phyloP scores from a whole-genome alignment of 179 eudicot genomes.

The Beta macrorhiza region DNA sequence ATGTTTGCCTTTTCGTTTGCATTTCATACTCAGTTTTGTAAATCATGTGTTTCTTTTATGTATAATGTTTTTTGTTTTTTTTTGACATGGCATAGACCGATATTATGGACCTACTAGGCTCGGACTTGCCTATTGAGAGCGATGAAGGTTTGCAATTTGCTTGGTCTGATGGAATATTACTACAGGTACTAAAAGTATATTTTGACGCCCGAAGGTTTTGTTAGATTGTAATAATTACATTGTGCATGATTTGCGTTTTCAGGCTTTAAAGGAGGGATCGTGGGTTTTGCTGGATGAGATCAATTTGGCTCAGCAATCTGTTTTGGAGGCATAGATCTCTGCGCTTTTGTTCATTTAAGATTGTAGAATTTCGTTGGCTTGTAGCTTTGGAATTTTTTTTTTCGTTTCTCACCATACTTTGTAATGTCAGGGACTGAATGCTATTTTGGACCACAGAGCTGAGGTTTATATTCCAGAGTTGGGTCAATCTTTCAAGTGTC shows the following conservation, averaged over 20 bases:
- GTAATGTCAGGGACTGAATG: slow-evolving; percentile 70
- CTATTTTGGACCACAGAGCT: slow-evolving; percentile 90
- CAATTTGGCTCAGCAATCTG: slow-evolving; percentile 97
- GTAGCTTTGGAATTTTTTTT: background rate
- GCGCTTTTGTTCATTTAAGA: slow-evolving; percentile 3
- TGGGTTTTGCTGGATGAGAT: slow-evolving; percentile 98
- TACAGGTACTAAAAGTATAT: slow-evolving; percentile 55
- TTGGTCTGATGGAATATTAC: slow-evolving; percentile 95
- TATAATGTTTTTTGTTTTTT: background rate
- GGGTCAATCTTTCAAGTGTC: slow-evolving; percentile 81
- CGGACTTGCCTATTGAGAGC: slow-evolving; percentile 92
- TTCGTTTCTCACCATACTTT: background rate
- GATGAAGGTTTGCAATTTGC: slow-evolving; percentile 91
- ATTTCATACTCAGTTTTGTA: background rate
- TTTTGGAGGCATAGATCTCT: slow-evolving; percentile 62
- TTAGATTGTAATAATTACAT: slow-evolving; percentile 3
- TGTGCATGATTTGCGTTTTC: slow-evolving; percentile 20
- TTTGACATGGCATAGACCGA: slow-evolving; percentile 57
- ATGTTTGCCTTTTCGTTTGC: background rate
- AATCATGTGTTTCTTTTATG: background rate
- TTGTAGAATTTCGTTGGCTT: slow-evolving; percentile 2
- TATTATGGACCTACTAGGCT: slow-evolving; percentile 95
- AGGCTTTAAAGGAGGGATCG: slow-evolving; percentile 89
- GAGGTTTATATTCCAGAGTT: slow-evolving; percentile 96
- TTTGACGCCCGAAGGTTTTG: slow-evolving; percentile 1